Evolutionary conservation across 2,329 filamentous ascomycete species (phyloP).

Genomic region (Teratosphaeria pseudoeucalypti): DNA sequence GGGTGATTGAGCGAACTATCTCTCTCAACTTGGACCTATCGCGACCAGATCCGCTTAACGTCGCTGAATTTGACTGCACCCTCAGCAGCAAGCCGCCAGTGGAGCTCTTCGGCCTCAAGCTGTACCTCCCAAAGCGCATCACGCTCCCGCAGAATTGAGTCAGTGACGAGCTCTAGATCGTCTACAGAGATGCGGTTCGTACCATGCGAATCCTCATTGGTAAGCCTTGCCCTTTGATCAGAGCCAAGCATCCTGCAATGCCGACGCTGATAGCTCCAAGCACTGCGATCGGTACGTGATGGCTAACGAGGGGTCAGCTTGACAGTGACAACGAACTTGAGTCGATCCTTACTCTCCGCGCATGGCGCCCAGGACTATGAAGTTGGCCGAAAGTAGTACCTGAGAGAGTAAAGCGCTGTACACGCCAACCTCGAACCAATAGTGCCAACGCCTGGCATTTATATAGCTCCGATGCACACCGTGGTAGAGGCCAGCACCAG

Average conservation of each 20-base stretch:
- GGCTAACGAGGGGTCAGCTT: neutral
- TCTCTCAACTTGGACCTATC: conserved; percentile 4
- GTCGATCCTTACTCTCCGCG: conserved; percentile 2
- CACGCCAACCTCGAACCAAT: conserved; percentile 4
- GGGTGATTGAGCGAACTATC: conserved; percentile 5
- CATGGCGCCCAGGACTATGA: conserved; percentile 5
- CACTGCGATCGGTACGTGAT: conserved; percentile 5
- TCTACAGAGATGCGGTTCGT: too few species aligned
- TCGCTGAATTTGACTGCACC: conserved; percentile 4
- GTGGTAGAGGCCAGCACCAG: conserved; percentile 4
- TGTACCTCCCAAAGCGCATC: conserved; percentile 6
- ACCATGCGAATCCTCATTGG: conserved; percentile 7
- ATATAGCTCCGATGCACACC: conserved; percentile 1
- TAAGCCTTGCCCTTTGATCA: conserved; percentile 7
- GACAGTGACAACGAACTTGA: neutral
- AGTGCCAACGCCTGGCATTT: neutral
- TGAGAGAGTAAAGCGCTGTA: conserved; percentile 5
- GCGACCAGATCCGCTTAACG: conserved; percentile 3
- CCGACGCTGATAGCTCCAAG: conserved; percentile 5
- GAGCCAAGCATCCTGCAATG: conserved; percentile 5
- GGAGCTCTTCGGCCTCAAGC: conserved; percentile 5
- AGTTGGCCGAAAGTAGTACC: conserved; percentile 7
- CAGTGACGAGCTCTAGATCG: neutral
- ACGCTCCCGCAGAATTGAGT: conserved; percentile 1
- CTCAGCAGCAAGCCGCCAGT: conserved; percentile 4